Percentiles rank a stretch among this genome's conserved stretches.
phyloP scores from a whole-genome alignment of 2,329 filamentous ascomycete species.

The Aspergillus cejpii region DNA sequence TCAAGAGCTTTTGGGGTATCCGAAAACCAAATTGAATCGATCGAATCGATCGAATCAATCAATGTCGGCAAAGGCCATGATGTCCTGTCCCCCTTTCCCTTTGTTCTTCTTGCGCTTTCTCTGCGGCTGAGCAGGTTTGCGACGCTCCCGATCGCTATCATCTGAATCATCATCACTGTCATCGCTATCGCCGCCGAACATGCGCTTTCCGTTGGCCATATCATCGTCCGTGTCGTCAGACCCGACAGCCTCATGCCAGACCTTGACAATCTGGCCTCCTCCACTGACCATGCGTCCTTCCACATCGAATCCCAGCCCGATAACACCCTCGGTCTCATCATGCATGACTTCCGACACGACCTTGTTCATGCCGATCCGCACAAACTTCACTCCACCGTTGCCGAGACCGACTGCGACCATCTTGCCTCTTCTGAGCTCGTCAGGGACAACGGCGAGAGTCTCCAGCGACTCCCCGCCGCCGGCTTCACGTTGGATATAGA shows the following conservation, averaged over 20 bases:
- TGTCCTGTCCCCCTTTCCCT: constrained; percentile 37
- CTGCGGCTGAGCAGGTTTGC: constrained; percentile 39
- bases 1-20: constrained; percentile 10
- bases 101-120: constrained; percentile 44
- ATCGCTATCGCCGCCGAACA: constrained; percentile 41
- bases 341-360: constrained; percentile 64
- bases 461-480: constrained; percentile 74
- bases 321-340: constrained; percentile 80
- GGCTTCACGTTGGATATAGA: constrained; percentile 60
- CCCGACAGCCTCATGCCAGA: constrained; percentile 69
- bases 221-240: constrained; percentile 46
- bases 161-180: constrained; percentile 37
- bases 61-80: constrained; percentile 42
- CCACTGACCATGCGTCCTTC: constrained; percentile 82
- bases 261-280: constrained; percentile 76
- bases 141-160: constrained; percentile 44
- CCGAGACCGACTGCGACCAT: constrained; percentile 73
- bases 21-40: constrained; percentile 1
- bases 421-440: constrained; percentile 56
- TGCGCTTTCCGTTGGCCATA: constrained; percentile 30
- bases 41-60: constrained; percentile 16
- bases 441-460: constrained; percentile 64
- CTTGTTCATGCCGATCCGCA: constrained; percentile 66
- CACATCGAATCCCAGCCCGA: constrained; percentile 75
- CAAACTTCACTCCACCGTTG: constrained; percentile 70